Evolutionary conservation across 148 eudicot species (phyloP).

Genomic region (Camellia sinensis): DNA sequence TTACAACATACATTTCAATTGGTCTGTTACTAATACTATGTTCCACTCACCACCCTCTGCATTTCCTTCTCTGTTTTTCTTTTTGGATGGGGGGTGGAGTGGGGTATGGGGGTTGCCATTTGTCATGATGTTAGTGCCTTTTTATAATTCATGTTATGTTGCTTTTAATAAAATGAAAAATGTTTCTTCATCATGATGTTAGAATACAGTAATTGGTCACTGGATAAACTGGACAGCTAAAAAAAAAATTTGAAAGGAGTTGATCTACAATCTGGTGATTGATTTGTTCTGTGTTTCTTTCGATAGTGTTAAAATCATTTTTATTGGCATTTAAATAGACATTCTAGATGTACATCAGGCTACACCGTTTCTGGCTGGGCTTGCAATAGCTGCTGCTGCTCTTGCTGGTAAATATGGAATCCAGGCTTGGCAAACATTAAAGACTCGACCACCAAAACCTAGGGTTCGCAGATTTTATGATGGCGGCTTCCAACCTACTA

Average conservation of each 20-base stretch:
- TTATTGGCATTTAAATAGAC: constrained; percentile 6
- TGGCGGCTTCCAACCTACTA: constrained; percentile 65
- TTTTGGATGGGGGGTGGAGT: background rate
- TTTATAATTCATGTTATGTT: background rate
- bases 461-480: constrained; percentile 55
- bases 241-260: background rate
- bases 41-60: no score
- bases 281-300: background rate
- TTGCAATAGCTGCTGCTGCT: constrained; percentile 68
- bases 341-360: constrained; percentile 49
- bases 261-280: background rate
- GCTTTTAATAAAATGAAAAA: background rate
- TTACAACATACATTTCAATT: no score
- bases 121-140: background rate
- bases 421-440: constrained; percentile 70
- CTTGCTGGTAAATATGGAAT: constrained; percentile 69
- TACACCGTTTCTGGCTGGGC: constrained; percentile 60
- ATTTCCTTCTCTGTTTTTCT: background rate
- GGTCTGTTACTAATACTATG: no score
- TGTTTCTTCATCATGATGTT: background rate
- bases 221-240: background rate
- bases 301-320: background rate
- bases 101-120: background rate
- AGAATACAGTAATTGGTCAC: background rate
- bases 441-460: constrained; percentile 54